Conservation (phyloP, 2,329 filamentous ascomycete genomes). For the Pseudocercospora macadamiae region DNA sequence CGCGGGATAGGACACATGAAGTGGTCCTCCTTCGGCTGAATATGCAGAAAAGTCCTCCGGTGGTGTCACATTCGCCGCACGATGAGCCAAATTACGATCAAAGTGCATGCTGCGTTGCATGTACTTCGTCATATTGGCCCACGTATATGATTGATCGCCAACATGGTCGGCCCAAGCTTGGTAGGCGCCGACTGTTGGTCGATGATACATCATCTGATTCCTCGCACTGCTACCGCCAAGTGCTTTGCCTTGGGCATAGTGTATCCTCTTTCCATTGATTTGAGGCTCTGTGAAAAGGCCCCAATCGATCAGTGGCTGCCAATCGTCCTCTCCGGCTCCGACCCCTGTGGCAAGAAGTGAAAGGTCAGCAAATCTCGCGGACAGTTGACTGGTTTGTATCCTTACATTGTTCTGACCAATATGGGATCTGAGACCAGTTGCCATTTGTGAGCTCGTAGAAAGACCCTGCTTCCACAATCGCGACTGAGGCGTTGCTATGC, state of each 20-base stretch:
- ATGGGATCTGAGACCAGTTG: slow-evolving; percentile 35
- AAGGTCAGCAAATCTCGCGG: too few relatives aligned
- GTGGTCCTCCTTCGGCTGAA: slow-evolving; percentile 32
- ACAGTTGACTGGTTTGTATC: too few relatives aligned
- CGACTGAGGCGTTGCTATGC: slow-evolving; percentile 29
- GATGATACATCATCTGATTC: slow-evolving; percentile 34
- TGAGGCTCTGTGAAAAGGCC: slow-evolving; percentile 35
- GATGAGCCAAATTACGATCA: slow-evolving; percentile 15
- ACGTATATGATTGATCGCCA: slow-evolving; percentile 62
- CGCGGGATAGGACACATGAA: slow-evolving; percentile 40
- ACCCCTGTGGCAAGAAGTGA: too few relatives aligned
- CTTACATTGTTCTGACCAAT: slow-evolving; percentile 28
- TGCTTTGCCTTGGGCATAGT: slow-evolving; percentile 35
- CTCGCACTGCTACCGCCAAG: slow-evolving; percentile 34
- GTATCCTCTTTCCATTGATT: slow-evolving; percentile 26
- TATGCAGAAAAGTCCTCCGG: slow-evolving; percentile 10
- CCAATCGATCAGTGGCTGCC: slow-evolving; percentile 36
- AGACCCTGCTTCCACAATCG: slow-evolving; percentile 36
- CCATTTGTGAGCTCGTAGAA: slow-evolving; percentile 38
- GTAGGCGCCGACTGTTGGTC: slow-evolving; percentile 37
- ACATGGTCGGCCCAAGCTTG: slow-evolving; percentile 54
- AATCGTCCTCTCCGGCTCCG: slow-evolving; percentile 13
- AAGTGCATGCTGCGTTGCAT: slow-evolving; percentile 44
- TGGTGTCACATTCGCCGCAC: slow-evolving; percentile 20
- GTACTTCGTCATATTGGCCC: slow-evolving; percentile 62